Evolutionary conservation across 345 rosid genomes (phyloP), one percentile per base, ranked within the genome.

Genomic region (Capsella bursapastoris): DNA sequence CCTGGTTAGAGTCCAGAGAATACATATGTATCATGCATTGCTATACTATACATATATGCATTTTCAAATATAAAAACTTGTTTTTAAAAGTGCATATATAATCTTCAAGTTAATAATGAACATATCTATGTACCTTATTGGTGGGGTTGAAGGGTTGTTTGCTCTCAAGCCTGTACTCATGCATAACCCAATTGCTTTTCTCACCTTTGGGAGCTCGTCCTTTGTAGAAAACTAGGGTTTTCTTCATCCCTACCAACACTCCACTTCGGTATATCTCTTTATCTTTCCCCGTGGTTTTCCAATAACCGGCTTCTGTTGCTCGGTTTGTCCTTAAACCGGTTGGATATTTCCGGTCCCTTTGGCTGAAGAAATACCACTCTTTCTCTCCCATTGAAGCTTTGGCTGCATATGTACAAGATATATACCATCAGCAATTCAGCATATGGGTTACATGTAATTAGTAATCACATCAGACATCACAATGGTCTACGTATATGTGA

Each of bases 171-270:
- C 99, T 82, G 63, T 95, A 95, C 62, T 95, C 99, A 74, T 95
- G 99, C 99, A 92, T 95, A 76, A 95, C 97, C 99, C 99, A 95
- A 72, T 92, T 92, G 84, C 92, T 91, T 80, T 95, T 95, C 79
- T 86, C 97, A 51, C 97, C 99, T 80, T 85, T 85, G 8, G 98
- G 98, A 59, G 97, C 98, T 78, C 98, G 87, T 43, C 98, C 97
- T 75, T 73, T 85, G 83, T 93, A 93, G 79, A 93, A 91, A 7
- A 93, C 98, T 60, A 93, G 88, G 84, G 98, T 93, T 85, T 93
- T 93, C 86, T 93, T 93, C 98, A 93, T 93, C 60, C 97, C 98
- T 12, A 93, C 88, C 45, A 93, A 77, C 2, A 81, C 77, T 50
- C 88, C 90, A 3, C 71, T 84, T 5, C 91, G 74, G 59, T 76